phyloP scores from a whole-genome alignment of 345 rosid genomes.

The Euphorbia pulcherrima region DNA sequence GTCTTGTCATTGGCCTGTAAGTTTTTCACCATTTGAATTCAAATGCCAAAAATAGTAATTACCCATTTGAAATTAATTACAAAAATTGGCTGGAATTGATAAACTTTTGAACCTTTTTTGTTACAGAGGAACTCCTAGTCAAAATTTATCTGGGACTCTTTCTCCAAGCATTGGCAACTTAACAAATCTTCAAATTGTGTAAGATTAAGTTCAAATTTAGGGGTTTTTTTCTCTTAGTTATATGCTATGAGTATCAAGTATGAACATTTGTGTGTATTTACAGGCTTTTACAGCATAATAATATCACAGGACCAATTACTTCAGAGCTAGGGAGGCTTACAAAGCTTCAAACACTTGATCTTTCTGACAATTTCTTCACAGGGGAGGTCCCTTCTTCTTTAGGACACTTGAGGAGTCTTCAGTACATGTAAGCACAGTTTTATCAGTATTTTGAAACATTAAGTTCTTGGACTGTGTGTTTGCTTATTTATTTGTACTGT shows the following conservation, averaged over 20 bases:
- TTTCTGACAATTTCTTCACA: constrained; percentile 68
- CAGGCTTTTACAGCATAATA: constrained; percentile 78
- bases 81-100: background rate
- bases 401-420: constrained; percentile 59
- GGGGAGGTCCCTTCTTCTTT: constrained; percentile 66
- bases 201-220: background rate
- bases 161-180: constrained; percentile 86
- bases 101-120: constrained; percentile 5
- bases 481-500: background rate
- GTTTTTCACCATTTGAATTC: constrained; percentile 16
- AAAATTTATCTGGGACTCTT: constrained; percentile 75
- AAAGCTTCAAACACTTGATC: constrained; percentile 84
- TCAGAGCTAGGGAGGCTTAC: constrained; percentile 65
- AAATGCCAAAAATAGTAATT: background rate
- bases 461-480: background rate
- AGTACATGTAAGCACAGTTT: constrained; percentile 64
- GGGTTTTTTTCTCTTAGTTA: background rate
- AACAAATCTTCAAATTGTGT: constrained; percentile 83
- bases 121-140: constrained; percentile 82
- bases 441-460: background rate
- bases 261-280: constrained; percentile 9
- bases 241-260: background rate
- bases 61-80: background rate
- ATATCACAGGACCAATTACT: constrained; percentile 85
- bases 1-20: constrained; percentile 81